Base-by-base conservation (phyloP, 169 alveolate genomes). In the Cytauxzoon felis region DNA sequence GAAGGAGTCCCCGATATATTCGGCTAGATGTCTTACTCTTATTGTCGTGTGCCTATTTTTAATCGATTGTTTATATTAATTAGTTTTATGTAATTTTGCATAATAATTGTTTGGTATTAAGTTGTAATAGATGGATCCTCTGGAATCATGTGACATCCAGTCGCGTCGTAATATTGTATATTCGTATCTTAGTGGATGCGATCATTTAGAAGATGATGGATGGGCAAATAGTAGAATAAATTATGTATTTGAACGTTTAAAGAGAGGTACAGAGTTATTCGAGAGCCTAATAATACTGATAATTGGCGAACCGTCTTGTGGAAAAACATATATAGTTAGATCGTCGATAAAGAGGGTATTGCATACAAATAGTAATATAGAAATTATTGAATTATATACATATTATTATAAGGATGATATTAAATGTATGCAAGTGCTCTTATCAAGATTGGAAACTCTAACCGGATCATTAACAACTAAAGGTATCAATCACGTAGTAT, bases 351-450 rank as follows among this genome's bases (percentile, higher is more conserved):
- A n/a, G 6, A 23, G n/a, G 3, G 49, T 30, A 2, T 49, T 9
- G 6, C 38, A 29, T 57, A 48, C 49, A 48, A 53, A 41, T 43
- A 45, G 45, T 62, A 38, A 32, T 18, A 53, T 80, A n/a, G 59
- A 72, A 67, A 29, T 48, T n/a, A 50, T 79, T n/a, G 43, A 68
- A 16, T 54, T 84, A 13, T 78, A 79, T 38, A 73, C 87, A n/a
- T 79, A 84, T 52, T 58, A 79, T 51, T 68, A 84, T 51, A 60
- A 61, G 51, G 88, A 84, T 27, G 91, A 84, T 29, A 36, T 72
- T 40, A 73, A 60, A 47, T 84, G 91, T 38, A 53, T 84, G 19
- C 67, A 52, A 38, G 73, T 76, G 9, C 73, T 84, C 1, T 34
- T 66, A 24, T 32, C 43, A 11, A 71, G 42, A n/a, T 40, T 84